These are phyloP conservation scores for Pneumocystis jirovecii DNA, from an alignment of 1,139 yeast species.

Conservation along the genomic window DNA sequence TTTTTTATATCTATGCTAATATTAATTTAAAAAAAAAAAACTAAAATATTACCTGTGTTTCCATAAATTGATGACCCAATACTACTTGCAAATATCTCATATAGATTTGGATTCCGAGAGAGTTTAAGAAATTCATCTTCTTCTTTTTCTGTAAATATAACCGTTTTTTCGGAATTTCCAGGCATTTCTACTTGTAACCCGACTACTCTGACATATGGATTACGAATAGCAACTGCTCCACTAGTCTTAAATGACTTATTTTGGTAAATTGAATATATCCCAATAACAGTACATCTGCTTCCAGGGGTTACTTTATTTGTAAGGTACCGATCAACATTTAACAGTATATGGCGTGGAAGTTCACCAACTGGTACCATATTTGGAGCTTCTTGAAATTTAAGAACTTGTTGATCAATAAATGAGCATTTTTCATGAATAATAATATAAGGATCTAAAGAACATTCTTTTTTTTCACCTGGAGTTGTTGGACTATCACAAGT, in stretches of 20 bases:
- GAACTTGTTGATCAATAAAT: conserved; percentile 85
- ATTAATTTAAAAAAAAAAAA: not conserved
- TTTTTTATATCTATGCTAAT: conserved; percentile 57
- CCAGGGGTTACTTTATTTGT: conserved; percentile 92
- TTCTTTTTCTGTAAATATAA: conserved; percentile 77
- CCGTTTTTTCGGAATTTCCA: conserved; percentile 43
- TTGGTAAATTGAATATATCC: conserved; percentile 83
- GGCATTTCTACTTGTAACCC: conserved; percentile 80
- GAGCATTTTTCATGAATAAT: conserved; percentile 85
- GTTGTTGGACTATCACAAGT: conserved; percentile 44
- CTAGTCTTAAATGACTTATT: conserved; percentile 34
- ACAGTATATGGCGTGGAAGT: conserved; percentile 85
- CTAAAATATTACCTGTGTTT: conserved; percentile 28
- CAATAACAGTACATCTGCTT: conserved; percentile 78
- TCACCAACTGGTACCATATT: conserved; percentile 99
- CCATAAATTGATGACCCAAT: conserved; percentile 97
- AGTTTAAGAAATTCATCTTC: conserved; percentile 77
- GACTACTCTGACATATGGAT: conserved; percentile 74
- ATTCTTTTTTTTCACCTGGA: conserved; percentile 47
- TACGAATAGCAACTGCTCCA: conserved; percentile 72
- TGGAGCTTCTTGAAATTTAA: conserved; percentile 89
- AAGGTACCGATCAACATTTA: conserved; percentile 79
- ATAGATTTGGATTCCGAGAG: conserved; percentile 70
- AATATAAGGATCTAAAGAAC: conserved; percentile 85
- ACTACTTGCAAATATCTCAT: conserved; percentile 69